Evolutionary conservation across 345 rosid genomes (phyloP), one percentile per base, ranked within the genome.

Genomic region (Geranium brycei): DNA sequence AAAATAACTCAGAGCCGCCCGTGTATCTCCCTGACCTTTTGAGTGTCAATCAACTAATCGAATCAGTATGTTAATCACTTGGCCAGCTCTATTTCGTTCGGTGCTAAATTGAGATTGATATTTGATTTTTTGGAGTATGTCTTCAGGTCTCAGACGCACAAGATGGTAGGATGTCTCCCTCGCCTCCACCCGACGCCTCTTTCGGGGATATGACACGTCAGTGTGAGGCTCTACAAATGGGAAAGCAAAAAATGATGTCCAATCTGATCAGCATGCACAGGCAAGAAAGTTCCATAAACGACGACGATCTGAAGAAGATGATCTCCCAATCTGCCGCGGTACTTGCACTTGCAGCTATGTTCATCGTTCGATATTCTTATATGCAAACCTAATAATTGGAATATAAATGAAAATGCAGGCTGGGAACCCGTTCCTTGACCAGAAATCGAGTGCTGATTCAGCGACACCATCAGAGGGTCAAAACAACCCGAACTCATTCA

Each of bases 231-330:
- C 89, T 95, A 19, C 67, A 78, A 67, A 72, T 78, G 62, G 97
- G 93, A 71, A 95, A 91, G 79, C 95, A 85, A 66, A 76, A 79
- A 78, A 88, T 83, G 82, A 91, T 91, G 87, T 87, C 89, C 11
- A 74, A 78, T 73, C 75, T 95, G 79, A 79, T 88, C 83, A 75
- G 73, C 67, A 63, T 78, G 71, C 88, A 72, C 66, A 76, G 72
- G 66, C 89, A 80, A 53, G 95, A 85, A 65, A 87, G 83, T 62
- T 70, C 71, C 51, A 64, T 70, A 32, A 71, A 71, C 31, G 63
- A 67, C 41, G 76, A 68, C 58, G 80, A 70, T 62, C 58, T 55
- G 11, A 65, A 71, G 62, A 69, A 72, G 68, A 73, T 71, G 59
- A 56, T 73, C 18, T 71, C 75, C 41, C 35, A 66, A 67, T 69